These are phyloP conservation scores for Sinapis alba DNA, from an alignment of 441 rosid species.

Conservation along the genomic window DNA sequence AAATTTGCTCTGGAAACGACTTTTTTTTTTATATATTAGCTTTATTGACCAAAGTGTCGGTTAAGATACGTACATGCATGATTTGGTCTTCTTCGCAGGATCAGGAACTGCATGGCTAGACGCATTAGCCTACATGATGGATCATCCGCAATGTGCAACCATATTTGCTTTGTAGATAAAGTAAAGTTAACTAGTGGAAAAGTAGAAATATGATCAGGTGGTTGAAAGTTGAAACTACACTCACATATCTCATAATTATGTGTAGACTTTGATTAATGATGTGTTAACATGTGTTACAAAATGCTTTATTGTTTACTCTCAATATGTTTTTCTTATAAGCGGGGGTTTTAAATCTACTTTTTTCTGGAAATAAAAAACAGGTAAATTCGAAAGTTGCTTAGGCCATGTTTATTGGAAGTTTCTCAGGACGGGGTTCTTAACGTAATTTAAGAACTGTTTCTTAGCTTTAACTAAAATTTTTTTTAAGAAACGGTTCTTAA, in stretches of 20 bases:
- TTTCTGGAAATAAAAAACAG: no score
- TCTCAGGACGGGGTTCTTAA: no score
- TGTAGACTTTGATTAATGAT: not conserved
- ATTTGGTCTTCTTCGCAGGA: conserved; percentile 32
- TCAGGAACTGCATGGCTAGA: conserved; percentile 43
- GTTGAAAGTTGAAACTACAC: conserved; percentile 31
- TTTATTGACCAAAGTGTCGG: conserved; percentile 42
- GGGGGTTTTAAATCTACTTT: no score
- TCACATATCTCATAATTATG: not conserved
- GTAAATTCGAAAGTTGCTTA: no score
- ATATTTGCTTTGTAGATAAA: not conserved
- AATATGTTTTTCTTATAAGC: not conserved
- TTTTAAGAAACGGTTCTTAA: no score
- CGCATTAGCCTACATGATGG: conserved; percentile 30
- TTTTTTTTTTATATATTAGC: conserved; percentile 9
- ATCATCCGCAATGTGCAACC: not conserved
- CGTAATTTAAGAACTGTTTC: no score
- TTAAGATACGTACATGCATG: conserved; percentile 39
- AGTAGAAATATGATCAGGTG: conserved; percentile 29
- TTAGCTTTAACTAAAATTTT: no score
- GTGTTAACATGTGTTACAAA: not conserved
- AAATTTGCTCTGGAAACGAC: conserved; percentile 22
- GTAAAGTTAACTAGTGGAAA: conserved; percentile 4
- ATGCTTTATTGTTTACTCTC: not conserved
- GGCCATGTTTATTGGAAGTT: no score